Percentiles rank a stretch among this genome's conserved stretches.
phyloP scores from a whole-genome alignment of 2,329 filamentous ascomycete genomes.

The Colletotrichum godetiae region DNA sequence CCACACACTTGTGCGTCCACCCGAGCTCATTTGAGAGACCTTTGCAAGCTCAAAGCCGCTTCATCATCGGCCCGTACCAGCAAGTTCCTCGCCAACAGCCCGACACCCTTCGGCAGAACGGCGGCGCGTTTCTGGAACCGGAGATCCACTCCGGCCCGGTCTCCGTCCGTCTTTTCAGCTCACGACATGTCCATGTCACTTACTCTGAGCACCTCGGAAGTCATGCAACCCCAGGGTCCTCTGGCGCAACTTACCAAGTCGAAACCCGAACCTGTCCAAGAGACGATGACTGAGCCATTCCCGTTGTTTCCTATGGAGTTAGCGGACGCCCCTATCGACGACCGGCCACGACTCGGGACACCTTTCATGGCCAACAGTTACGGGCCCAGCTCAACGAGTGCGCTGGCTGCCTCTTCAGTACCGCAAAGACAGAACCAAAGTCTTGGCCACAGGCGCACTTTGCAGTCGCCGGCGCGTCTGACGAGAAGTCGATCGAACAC shows the following conservation, averaged over 20 bases:
- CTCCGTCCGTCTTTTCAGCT: constrained; percentile 64
- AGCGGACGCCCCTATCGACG: constrained; percentile 38
- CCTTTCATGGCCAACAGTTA: constrained; percentile 70
- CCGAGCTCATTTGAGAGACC: constrained; percentile 69
- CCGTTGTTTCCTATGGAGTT: constrained; percentile 11
- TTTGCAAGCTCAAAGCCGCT: constrained; percentile 68
- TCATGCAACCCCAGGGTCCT: constrained; percentile 72
- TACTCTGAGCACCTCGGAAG: constrained; percentile 70
- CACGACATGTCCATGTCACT: constrained; percentile 74
- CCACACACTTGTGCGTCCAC: constrained; percentile 73
- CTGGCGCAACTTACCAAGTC: constrained; percentile 69
- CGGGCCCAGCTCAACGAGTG: constrained; percentile 68
- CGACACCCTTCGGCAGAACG: constrained; percentile 65
- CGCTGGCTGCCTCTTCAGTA: constrained; percentile 52
- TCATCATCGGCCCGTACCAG: constrained; percentile 54
- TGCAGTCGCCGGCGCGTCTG: constrained; percentile 66
- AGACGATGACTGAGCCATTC: constrained; percentile 35
- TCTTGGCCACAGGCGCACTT: constrained; percentile 59
- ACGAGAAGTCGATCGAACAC: constrained; percentile 62
- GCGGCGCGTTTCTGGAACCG: constrained; percentile 62
- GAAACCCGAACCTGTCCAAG: constrained; percentile 40
- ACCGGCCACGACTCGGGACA: constrained; percentile 59
- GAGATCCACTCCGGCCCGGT: constrained; percentile 58
- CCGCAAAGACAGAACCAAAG: constrained; percentile 58
- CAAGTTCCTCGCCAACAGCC: constrained; percentile 63